Conservation (phyloP, 345 rosid genomes). For the Jatropha curcas region DNA sequence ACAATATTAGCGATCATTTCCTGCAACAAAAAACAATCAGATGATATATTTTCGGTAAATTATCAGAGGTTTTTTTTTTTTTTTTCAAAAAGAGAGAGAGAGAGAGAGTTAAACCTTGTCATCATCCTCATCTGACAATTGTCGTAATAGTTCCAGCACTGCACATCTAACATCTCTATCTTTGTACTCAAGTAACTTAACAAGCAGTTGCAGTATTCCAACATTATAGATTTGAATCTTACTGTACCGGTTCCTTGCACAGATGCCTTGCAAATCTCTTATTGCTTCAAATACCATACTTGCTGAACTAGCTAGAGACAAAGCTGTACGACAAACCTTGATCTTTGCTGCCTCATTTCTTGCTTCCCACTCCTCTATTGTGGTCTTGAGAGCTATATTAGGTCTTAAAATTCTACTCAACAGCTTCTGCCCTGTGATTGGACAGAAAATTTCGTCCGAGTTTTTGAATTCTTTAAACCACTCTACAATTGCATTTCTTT, state of each 20-base stretch:
- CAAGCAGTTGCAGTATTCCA: slow-evolving; percentile 63
- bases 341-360: slow-evolving; percentile 70
- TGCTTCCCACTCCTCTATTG: slow-evolving; percentile 78
- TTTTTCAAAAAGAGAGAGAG: too few species aligned
- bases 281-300: slow-evolving; percentile 71
- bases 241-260: slow-evolving; percentile 49
- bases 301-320: slow-evolving; percentile 67
- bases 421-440: slow-evolving; percentile 54
- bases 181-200: slow-evolving; percentile 46
- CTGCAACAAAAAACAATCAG: slow-evolving; percentile 46
- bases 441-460: slow-evolving; percentile 55
- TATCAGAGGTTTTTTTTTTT: too few species aligned
- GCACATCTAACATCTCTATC: slow-evolving; percentile 57
- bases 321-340: slow-evolving; percentile 67
- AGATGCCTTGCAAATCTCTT: slow-evolving; percentile 55
- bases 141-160: slow-evolving; percentile 52
- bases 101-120: slow-evolving; percentile 59
- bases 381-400: slow-evolving; percentile 63
- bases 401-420: slow-evolving; percentile 39
- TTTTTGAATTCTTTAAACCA: slow-evolving; percentile 56
- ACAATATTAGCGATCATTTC: slow-evolving; percentile 54
- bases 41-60: too few species aligned
- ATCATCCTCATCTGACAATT: slow-evolving; percentile 52
- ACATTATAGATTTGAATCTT: slow-evolving; percentile 52
- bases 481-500: slow-evolving; percentile 56